These are phyloP conservation scores for Lachnellula occidentalis DNA, from an alignment of 2,329 filamentous ascomycete species.

Conservation along the genomic window DNA sequence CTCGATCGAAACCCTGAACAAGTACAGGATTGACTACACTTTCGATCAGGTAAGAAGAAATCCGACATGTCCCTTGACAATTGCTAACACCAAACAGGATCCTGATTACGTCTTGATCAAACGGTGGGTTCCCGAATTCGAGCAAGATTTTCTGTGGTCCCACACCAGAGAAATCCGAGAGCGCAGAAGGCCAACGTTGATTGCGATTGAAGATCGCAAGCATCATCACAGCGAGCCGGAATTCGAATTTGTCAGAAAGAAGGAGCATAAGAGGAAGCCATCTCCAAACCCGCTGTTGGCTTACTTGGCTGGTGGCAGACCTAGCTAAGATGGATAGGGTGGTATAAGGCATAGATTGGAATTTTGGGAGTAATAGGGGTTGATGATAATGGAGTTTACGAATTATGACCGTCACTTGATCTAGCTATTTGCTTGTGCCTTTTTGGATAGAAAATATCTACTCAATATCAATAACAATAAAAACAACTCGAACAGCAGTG, in stretches of 20 bases:
- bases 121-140: constrained; percentile 63
- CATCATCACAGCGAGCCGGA: constrained; percentile 23
- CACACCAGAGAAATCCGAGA: constrained; percentile 55
- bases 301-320: constrained; percentile 29
- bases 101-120: constrained; percentile 68
- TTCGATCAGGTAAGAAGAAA: constrained; percentile 45
- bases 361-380: constrained; percentile 1
- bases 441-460: constrained; percentile 15
- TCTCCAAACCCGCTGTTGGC: constrained; percentile 28
- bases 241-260: constrained; percentile 29
- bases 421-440: constrained; percentile 1
- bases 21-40: constrained; percentile 52
- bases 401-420: constrained; percentile 2
- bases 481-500: neutral
- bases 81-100: constrained; percentile 47
- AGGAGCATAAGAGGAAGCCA: constrained; percentile 26
- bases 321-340: constrained; percentile 6
- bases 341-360: neutral
- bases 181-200: constrained; percentile 17
- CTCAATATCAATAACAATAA: constrained; percentile 12
- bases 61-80: neutral
- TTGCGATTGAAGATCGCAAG: constrained; percentile 20
- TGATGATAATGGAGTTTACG: constrained; percentile 1
- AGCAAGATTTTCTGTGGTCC: constrained; percentile 67
- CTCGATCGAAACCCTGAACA: constrained; percentile 55